These are phyloP conservation scores for Acrasis kona DNA, from an alignment of 78 protist species.

Conservation along the genomic window DNA sequence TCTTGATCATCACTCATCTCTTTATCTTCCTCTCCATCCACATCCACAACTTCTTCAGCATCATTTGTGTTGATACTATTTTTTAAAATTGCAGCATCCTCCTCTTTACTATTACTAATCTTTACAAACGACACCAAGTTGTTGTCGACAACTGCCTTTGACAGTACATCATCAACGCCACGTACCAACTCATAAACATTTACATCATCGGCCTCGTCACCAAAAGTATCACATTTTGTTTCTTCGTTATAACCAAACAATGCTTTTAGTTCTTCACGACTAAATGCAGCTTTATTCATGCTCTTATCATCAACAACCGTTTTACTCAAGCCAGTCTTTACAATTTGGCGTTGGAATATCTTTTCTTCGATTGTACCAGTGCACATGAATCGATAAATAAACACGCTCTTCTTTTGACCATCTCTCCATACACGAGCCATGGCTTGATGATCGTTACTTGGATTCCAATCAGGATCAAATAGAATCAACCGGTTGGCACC, in stretches of 20 bases:
- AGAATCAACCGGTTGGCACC: constrained; percentile 87
- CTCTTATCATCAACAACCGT: constrained; percentile 51
- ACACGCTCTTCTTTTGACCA: constrained; percentile 77
- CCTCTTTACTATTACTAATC: background rate
- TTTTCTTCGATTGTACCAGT: constrained; percentile 72
- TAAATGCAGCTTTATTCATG: constrained; percentile 14
- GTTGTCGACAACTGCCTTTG: background rate
- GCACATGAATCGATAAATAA: constrained; percentile 52
- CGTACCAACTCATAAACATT: background rate
- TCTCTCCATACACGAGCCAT: constrained; percentile 92
- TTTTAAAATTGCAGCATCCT: background rate
- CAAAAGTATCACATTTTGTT: background rate
- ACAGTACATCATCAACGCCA: background rate
- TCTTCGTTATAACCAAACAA: constrained; percentile 30
- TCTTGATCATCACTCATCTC: background rate
- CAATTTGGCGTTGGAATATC: constrained; percentile 74
- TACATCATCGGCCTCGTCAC: background rate
- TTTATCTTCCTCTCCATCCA: background rate
- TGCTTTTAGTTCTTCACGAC: constrained; percentile 29
- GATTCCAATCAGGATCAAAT: constrained; percentile 95
- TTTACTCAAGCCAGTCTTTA: constrained; percentile 43
- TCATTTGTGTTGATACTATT: background rate
- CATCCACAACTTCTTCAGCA: background rate
- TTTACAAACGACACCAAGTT: background rate
- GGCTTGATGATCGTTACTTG: constrained; percentile 89